phyloP scores from a whole-genome alignment of 23 red algal species.

The Gracilariopsis chorda region DNA sequence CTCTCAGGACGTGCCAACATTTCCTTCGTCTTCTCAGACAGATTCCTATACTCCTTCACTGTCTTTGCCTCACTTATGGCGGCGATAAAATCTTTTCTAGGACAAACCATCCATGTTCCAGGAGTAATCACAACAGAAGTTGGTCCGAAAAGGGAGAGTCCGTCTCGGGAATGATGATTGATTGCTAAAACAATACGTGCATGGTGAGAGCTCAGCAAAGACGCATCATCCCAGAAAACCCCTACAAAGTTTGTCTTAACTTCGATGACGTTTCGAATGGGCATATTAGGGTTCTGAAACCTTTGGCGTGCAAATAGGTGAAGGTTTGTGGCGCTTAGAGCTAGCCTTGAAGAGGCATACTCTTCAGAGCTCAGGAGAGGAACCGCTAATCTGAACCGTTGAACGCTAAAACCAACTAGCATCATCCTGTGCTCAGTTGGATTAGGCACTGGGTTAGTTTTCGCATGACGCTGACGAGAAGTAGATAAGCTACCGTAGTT shows the following conservation, averaged over 20 bases:
- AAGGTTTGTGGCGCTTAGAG: slow-evolving; percentile 41
- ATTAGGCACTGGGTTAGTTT: neutral
- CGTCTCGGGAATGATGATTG: slow-evolving; percentile 1
- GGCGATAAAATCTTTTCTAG: slow-evolving; percentile 45
- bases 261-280: slow-evolving; percentile 34
- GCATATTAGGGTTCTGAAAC: slow-evolving; percentile 7
- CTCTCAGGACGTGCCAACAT: neutral
- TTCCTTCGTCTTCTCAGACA: neutral
- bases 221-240: slow-evolving; percentile 40
- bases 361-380: slow-evolving; percentile 35
- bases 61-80: slow-evolving; percentile 57
- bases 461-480: slow-evolving; percentile 1
- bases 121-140: slow-evolving; percentile 19
- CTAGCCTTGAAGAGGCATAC: slow-evolving; percentile 44
- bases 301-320: slow-evolving; percentile 37
- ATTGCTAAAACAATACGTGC: slow-evolving; percentile 33
- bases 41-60: slow-evolving; percentile 7
- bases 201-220: slow-evolving; percentile 48
- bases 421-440: slow-evolving; percentile 29
- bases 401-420: slow-evolving; percentile 41
- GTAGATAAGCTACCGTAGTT: slow-evolving; percentile 35
- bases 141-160: slow-evolving; percentile 21
- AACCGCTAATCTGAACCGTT: slow-evolving; percentile 54
- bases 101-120: slow-evolving; percentile 58
- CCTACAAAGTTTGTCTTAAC: slow-evolving; percentile 60